Evolutionary conservation across 495 filamentous ascomycete species (phyloP), one percentile per base, ranked within the genome.

Genomic region (Penicillium ochrochloron): DNA sequence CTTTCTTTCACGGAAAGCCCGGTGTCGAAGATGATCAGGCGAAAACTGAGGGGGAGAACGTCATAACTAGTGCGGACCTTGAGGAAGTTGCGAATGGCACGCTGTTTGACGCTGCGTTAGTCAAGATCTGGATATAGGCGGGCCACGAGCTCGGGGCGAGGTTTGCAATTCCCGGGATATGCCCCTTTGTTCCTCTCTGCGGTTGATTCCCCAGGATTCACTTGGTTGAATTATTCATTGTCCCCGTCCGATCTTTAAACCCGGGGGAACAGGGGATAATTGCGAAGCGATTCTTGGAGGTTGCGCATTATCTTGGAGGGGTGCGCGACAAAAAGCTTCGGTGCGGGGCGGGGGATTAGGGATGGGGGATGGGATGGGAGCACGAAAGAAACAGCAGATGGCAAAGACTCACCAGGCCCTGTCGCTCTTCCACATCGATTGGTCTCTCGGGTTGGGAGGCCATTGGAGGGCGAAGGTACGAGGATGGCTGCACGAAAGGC

Each of bases 41-140:
- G 90, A 78, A 95, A 99, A 63, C 93, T 97, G 54, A 99, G 87
- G n/a, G 95, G 95, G 25, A 99, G 86, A 65, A 99, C 96, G 79
- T 99, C 95, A 83, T 99, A 98, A 73, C 93, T 97, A 39, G 90
- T 97, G 66, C 95, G 90, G 65, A 96, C 91, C 77, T 94, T 97
- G 70, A 99, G 86, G 81, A 99, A 99, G 69, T 97, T 92, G 76
- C 95, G 90, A 73, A 99, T 92, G 61, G 90, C 89, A 80, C 87
- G 86, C 93, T 97, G 62, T 63, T 66, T 64, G 63, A 66, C 57
- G 44, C 66, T 69, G 60, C 61, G 66, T 78, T 75, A 78, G 74
- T 76, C 70, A 67, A 66, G 66, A 70, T 66, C 63, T 67, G 58
- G 68, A 73, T 75, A 53, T 46, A 33, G 52, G 41, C 66, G 52